Evolutionary conservation across 345 rosid species (phyloP), one percentile per base, ranked within the genome.

Genomic region (Ceriops tagal): DNA sequence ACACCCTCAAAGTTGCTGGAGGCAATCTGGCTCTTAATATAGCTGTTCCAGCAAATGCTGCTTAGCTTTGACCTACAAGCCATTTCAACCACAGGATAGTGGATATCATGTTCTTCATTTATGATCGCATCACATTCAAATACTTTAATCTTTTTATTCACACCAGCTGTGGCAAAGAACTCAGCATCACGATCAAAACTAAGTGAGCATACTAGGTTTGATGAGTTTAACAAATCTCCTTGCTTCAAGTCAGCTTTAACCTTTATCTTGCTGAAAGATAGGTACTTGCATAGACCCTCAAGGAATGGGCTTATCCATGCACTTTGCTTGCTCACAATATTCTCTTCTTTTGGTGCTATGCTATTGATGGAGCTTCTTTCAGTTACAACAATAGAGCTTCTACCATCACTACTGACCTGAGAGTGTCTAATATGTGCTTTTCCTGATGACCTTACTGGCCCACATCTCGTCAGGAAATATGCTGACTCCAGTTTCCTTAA

Each of bases 1-100:
- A 89, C 90, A 24, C 99, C 99, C 75, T 95, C 97, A 65, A 95
- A 90, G 84, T 95, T 95, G 71, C 99, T 95, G n/a, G 97, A 92
- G 57, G 96, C 98, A 73, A 95, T 82, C 74, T 90, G 98, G 76
- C 93, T 88, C 78, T 92, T 92, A 52, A 92, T 92, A 76, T 95
- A 95, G 64, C 83, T 87, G 75, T 90, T 95, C 98, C 97, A 95
- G 77, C 99, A 88, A 64, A 88, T 61, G 71, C 93, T 80, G 86
- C 99, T 95, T 53, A 95, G 80, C 80, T 85, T 95, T 27, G 99
- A 90, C 43, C 88, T 78, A 70, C 96, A 73, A 32, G 85, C 87
- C 88, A 95, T 83, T 82, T 95, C 99, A 75, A 85, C 96, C 52
- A 90, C 96, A 3, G 97, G 99, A 73, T 92, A 95, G 82, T 92